Conservation (phyloP, 2,329 filamentous ascomycete species). For the Penicillium sp. region DNA sequence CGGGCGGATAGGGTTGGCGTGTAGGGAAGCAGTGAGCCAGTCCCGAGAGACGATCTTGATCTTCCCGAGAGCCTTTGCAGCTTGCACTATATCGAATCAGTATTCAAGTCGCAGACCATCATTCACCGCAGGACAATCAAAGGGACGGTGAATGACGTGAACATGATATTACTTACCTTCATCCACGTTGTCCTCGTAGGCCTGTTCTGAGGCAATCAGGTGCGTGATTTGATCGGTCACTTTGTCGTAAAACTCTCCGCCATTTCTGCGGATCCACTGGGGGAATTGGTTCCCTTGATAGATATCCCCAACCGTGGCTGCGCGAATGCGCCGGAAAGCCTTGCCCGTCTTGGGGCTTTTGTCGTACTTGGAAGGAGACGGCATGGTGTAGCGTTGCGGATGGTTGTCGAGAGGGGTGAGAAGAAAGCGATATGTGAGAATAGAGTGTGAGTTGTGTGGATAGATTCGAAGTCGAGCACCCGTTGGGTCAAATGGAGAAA, state of each 20-base stretch:
- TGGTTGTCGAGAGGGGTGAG: neutral
- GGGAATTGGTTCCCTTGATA: constrained; percentile 62
- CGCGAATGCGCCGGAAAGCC: constrained; percentile 58
- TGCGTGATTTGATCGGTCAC: constrained; percentile 70
- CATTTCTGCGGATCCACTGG: constrained; percentile 69
- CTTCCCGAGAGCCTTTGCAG: constrained; percentile 45
- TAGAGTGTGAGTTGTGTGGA: neutral
- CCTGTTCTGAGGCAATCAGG: constrained; percentile 68
- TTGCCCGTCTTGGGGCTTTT: constrained; percentile 42
- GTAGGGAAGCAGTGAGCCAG: constrained; percentile 55
- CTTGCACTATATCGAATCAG: constrained; percentile 44
- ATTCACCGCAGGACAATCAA: neutral
- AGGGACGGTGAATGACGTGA: neutral
- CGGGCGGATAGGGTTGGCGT: constrained; percentile 42
- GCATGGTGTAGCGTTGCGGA: neutral
- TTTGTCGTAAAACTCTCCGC: constrained; percentile 62
- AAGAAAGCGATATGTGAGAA: neutral
- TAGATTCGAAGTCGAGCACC: neutral
- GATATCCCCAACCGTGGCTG: constrained; percentile 67
- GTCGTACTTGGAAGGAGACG: neutral
- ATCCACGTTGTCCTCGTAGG: constrained; percentile 60
- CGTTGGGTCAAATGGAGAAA: neutral
- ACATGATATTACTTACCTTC: constrained; percentile 41
- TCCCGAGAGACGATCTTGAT: constrained; percentile 55
- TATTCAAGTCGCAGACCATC: constrained; percentile 12